Evolutionary conservation across 2,329 filamentous ascomycete genomes (phyloP).

Genomic region (Colletotrichum gigasporum): DNA sequence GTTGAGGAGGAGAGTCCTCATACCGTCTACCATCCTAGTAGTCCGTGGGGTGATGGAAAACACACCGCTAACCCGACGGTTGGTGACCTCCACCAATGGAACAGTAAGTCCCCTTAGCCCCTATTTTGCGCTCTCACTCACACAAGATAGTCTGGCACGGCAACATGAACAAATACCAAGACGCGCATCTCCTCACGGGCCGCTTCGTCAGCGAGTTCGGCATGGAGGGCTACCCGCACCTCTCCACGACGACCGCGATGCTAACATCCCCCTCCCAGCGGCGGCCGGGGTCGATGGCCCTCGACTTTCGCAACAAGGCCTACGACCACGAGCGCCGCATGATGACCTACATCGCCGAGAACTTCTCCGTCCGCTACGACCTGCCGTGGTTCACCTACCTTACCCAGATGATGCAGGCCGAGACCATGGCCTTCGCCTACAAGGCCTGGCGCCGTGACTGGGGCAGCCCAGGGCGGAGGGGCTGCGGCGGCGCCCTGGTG

Average conservation of each 20-base stretch:
- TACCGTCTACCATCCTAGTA: constrained; percentile 77
- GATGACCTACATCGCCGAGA: constrained; percentile 79
- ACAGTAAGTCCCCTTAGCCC: constrained; percentile 50
- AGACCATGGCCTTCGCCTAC: constrained; percentile 61
- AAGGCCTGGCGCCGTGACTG: constrained; percentile 70
- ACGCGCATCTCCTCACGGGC: constrained; percentile 74
- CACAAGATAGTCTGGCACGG: constrained; percentile 74
- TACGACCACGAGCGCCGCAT: constrained; percentile 80
- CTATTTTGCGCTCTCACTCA: background rate
- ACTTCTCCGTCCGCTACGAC: constrained; percentile 66
- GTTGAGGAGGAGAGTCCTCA: constrained; percentile 69
- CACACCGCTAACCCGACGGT: constrained; percentile 73
- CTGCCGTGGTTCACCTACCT: constrained; percentile 81
- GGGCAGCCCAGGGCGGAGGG: constrained; percentile 63
- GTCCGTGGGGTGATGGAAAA: constrained; percentile 76
- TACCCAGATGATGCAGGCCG: constrained; percentile 63
- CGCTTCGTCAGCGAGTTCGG: constrained; percentile 86
- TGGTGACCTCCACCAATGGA: constrained; percentile 84
- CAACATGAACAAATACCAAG: constrained; percentile 80
- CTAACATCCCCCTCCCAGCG: constrained; percentile 63
- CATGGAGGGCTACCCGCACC: constrained; percentile 82
- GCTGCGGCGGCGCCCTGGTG: constrained; percentile 71
- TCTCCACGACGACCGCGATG: constrained; percentile 75
- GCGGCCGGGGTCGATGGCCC: constrained; percentile 73
- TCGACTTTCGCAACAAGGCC: constrained; percentile 88